phyloP scores from a whole-genome alignment of 768 basidiomycete genomes.

The Cystofilobasidium ferigula region DNA sequence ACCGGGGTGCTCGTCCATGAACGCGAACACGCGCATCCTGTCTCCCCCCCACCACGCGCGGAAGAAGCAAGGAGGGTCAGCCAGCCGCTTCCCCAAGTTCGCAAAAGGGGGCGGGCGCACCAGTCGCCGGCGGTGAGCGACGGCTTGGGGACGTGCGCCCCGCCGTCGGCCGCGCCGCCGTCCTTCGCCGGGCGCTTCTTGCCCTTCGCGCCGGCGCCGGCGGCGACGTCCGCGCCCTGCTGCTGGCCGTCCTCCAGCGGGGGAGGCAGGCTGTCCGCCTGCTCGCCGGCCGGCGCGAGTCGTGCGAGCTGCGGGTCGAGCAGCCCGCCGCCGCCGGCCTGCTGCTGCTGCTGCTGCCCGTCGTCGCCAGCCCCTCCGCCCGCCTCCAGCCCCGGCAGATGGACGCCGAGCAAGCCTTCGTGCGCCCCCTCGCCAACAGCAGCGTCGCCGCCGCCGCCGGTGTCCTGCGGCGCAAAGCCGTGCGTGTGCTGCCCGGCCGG shows the following conservation, averaged over 20 bases:
- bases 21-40: slow-evolving; percentile 7
- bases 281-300: too few species aligned
- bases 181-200: background rate
- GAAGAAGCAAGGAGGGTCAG: background rate
- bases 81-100: background rate
- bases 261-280: too few species aligned
- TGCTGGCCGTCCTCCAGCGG: background rate
- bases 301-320: background rate
- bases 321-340: too few species aligned
- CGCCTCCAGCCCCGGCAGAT: too few species aligned
- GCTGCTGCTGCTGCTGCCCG: background rate
- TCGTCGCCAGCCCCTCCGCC: too few species aligned
- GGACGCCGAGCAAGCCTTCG: too few species aligned
- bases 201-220: background rate
- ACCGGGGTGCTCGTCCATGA: background rate
- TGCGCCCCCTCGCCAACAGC: too few species aligned
- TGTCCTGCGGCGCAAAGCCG: too few species aligned
- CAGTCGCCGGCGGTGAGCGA: background rate
- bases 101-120: background rate
- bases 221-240: background rate
- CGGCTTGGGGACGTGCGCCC: background rate
- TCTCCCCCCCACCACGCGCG: too few species aligned
- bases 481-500: too few species aligned
- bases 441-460: too few species aligned
- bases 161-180: background rate